Evolutionary conservation across 73 alveolate species (phyloP).

Genomic region (Paramecium caudatum): DNA sequence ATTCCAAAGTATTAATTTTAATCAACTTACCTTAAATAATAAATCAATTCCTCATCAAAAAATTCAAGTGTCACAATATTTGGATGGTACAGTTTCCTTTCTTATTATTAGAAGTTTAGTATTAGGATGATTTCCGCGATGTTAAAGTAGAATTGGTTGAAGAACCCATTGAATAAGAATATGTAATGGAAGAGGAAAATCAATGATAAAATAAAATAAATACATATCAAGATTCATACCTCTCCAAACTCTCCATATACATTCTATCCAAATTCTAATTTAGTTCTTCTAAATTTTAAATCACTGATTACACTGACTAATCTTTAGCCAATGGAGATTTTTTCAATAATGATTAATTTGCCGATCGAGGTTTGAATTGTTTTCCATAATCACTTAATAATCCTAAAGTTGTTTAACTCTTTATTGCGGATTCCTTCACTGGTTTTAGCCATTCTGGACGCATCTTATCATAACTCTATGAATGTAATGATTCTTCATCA

Average conservation of each 20-base stretch:
- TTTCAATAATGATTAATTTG: constrained; percentile 27
- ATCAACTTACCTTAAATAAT: no score
- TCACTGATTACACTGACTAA: constrained; percentile 61
- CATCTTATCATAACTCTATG: constrained; percentile 28
- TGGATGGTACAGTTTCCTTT: no score
- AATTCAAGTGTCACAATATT: no score
- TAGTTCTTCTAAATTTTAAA: constrained; percentile 55
- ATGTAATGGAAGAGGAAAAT: no score
- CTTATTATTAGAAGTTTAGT: no score
- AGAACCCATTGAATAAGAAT: no score
- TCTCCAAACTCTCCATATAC: constrained; percentile 67
- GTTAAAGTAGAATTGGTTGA: no score
- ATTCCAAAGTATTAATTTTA: no score
- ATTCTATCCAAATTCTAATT: constrained; percentile 60
- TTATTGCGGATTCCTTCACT: background rate
- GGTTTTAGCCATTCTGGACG: constrained; percentile 18
- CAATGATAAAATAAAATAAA: background rate
- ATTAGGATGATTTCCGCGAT: no score
- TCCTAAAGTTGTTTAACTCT: constrained; percentile 46
- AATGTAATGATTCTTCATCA: constrained; percentile 54
- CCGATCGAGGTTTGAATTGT: constrained; percentile 47
- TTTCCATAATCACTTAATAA: constrained; percentile 32
- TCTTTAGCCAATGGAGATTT: constrained; percentile 53
- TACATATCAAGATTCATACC: constrained; percentile 8
- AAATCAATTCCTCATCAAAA: no score